Base-by-base conservation (phyloP, 2,329 filamentous ascomycete species). In the Arthrobotrys musiformis region DNA sequence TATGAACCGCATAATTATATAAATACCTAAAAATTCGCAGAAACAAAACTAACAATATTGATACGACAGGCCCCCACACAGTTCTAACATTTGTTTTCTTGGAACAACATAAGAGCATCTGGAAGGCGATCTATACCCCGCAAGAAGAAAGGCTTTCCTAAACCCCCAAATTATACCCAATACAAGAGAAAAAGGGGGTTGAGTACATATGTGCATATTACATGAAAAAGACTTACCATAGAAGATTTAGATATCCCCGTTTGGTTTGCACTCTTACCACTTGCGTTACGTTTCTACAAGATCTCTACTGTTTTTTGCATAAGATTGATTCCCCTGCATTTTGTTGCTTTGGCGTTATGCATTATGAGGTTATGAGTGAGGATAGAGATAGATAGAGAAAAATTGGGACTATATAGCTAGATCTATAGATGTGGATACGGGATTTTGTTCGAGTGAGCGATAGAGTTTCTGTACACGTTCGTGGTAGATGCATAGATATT, bases 31-130 rank as follows among this genome's bases (percentile, higher is more conserved):
- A 22, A 37, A 7, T 8, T n/a, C 40, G 7, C 11, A 13, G 28
- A 22, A 24, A 0, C 6, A 9, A 19, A 4, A 13, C 79, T 79
- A 72, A 76, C 22, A 15, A 0, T 19, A 22, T 56, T 26, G 6
- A 37, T 63, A n/a, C 6, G 11, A 58, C 61, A 72, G 67, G 80
- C 0, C 87, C 87, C 37, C 93, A 97, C 85, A 97, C 93, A 6
- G 92, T 97, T 77, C 91, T 91, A 81, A 97, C 93, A 37, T 94
- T 97, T 83, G 83, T 97, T 81, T 94, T 95, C 83, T 83, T 97
- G 82, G 93, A 97, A 83, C 90, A 93, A 83, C 93, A 97, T 84
- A 93, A 94, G 85, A 92, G 91, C 83, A 83, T 90, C 26, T 96
- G 79, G 79, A 78, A 58, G 33, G 73, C 73, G 15, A 54, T 77